These are phyloP conservation scores for Hypoxylon crocopeplum DNA, from an alignment of 495 filamentous ascomycete species.

Conservation along the genomic window DNA sequence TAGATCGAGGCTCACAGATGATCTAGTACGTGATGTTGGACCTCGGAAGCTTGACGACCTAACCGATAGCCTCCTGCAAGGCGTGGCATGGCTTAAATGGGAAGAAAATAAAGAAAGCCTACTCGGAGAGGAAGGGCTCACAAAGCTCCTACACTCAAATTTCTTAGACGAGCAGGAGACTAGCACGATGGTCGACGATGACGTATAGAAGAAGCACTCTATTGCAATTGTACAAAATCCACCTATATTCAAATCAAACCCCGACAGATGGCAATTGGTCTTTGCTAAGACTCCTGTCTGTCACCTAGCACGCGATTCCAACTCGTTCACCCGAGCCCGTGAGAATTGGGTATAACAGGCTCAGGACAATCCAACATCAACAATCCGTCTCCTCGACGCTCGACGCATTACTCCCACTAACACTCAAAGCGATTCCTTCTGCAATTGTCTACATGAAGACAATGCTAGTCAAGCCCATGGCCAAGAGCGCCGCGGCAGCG, in stretches of 20 bases:
- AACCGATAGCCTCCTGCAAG: conserved; percentile 88
- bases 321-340: conserved; percentile 7
- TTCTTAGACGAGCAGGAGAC: conserved; percentile 14
- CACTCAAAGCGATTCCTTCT: not conserved
- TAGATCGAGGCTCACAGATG: conserved; percentile 31
- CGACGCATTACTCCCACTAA: conserved; percentile 1
- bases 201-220: conserved; percentile 22
- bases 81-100: conserved; percentile 86
- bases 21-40: conserved; percentile 24
- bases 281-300: conserved; percentile 9
- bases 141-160: conserved; percentile 25
- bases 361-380: conserved; percentile 9
- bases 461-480: conserved; percentile 33
- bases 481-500: conserved; percentile 32
- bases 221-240: conserved; percentile 35
- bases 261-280: conserved; percentile 2
- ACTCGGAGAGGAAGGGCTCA: conserved; percentile 39
- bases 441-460: conserved; percentile 29
- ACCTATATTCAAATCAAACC: conserved; percentile 26
- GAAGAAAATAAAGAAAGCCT: conserved; percentile 67
- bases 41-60: conserved; percentile 85
- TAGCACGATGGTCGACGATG: conserved; percentile 1
- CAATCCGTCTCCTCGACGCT: not conserved
- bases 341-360: conserved; percentile 31
- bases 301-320: conserved; percentile 11